Percentiles rank a stretch among this genome's conserved stretches.
These are phyloP conservation scores for Hanseniaspora nectarophila DNA, from an alignment of 805 yeast genomes.

Conservation along the genomic window DNA sequence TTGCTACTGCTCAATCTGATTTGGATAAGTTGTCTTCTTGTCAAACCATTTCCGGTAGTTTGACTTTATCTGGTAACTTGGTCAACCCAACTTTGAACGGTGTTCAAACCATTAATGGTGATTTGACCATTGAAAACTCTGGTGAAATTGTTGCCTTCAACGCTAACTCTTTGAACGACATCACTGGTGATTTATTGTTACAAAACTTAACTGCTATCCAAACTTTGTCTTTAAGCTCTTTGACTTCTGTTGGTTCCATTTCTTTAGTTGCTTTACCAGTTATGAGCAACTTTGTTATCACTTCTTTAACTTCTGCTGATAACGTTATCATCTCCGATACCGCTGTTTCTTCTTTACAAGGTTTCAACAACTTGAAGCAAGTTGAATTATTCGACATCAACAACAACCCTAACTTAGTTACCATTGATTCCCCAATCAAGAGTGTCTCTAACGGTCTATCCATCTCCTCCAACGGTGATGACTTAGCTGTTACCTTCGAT, in stretches of 20 bases:
- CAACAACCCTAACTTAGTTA: constrained; percentile 73
- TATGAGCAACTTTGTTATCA: constrained; percentile 48
- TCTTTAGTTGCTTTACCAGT: constrained; percentile 79
- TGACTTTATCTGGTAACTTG: constrained; percentile 51
- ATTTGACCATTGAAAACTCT: constrained; percentile 54
- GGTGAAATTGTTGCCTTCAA: constrained; percentile 51
- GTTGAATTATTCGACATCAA: constrained; percentile 62
- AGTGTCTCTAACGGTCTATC: constrained; percentile 63
- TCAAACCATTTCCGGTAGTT: constrained; percentile 67
- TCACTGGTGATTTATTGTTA: constrained; percentile 59
- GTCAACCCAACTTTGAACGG: constrained; percentile 59
- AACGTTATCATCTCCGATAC: constrained; percentile 64
- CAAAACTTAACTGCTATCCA: constrained; percentile 52
- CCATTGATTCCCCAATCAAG: constrained; percentile 60
- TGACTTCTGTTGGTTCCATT: constrained; percentile 72
- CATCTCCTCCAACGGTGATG: constrained; percentile 75
- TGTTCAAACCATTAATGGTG: constrained; percentile 68
- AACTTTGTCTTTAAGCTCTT: constrained; percentile 60
- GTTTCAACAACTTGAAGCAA: constrained; percentile 38
- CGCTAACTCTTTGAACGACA: constrained; percentile 67
- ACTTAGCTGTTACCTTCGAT: constrained; percentile 57
- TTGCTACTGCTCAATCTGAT: constrained; percentile 61
- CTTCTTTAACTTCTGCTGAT: constrained; percentile 62
- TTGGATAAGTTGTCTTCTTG: constrained; percentile 65
- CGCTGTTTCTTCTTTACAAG: constrained; percentile 52